A percentile compares a stretch with the other conserved stretches of the same genome.
Conservation (phyloP, 805 yeast genomes). For the Yamadazyma takamatsuzukensis region DNA sequence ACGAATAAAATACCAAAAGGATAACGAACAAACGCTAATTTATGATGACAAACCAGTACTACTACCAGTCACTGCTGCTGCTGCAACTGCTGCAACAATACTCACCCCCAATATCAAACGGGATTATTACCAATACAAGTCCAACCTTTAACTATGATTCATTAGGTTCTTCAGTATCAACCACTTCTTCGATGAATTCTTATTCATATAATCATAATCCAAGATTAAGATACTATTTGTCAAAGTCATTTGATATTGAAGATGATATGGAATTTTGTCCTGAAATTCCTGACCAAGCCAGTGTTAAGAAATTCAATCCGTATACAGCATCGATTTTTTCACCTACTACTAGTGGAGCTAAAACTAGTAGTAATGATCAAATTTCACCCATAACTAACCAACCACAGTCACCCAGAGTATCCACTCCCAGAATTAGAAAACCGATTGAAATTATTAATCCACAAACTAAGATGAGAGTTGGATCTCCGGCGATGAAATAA, state of each 20-base stretch:
- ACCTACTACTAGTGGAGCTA: constrained; percentile 30
- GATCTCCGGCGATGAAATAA: constrained; percentile 41
- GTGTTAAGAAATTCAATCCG: constrained; percentile 57
- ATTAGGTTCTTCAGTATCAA: constrained; percentile 9
- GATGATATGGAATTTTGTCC: constrained; percentile 68
- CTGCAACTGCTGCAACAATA: constrained; percentile 12
- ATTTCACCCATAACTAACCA: constrained; percentile 8
- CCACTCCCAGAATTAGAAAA: constrained; percentile 57
- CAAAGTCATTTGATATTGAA: constrained; percentile 59
- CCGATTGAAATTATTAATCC: constrained; percentile 63
- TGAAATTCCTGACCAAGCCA: constrained; percentile 44
- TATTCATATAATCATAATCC: constrained; percentile 45
- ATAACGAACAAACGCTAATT: not conserved
- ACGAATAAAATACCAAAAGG: not conserved
- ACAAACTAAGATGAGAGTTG: constrained; percentile 53
- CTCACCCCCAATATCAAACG: constrained; percentile 14
- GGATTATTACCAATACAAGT: constrained; percentile 16
- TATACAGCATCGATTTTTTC: constrained; percentile 62
- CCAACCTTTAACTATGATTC: constrained; percentile 23
- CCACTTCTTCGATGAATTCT: constrained; percentile 13
- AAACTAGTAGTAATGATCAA: constrained; percentile 11
- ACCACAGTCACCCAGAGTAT: constrained; percentile 39
- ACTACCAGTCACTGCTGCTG: constrained; percentile 24
- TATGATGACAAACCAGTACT: constrained; percentile 25
- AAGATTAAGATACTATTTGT: constrained; percentile 52